Percentiles rank a stretch among this genome's conserved stretches.
These are phyloP conservation scores for Nakazawaea wyomingensis DNA, from an alignment of 805 yeast genomes.

Conservation along the genomic window DNA sequence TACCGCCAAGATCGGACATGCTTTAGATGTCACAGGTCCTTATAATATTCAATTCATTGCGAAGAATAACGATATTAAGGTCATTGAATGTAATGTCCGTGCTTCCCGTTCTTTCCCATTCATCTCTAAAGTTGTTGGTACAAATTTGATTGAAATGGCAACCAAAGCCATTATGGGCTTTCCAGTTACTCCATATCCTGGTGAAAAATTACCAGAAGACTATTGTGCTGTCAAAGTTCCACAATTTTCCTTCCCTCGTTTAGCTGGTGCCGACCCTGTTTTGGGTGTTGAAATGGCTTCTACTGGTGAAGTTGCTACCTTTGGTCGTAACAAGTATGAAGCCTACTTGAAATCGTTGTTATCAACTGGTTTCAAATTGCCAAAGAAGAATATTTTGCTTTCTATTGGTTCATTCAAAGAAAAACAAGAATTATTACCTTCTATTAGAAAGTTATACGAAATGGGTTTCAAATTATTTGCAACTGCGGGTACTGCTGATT, in stretches of 20 bases:
- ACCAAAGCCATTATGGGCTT: conserved; percentile 90
- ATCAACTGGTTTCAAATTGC: conserved; percentile 92
- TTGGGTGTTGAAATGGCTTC: conserved; percentile 99
- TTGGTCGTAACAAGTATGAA: conserved; percentile 94
- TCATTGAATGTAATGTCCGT: conserved; percentile 96
- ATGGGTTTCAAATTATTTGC: conserved; percentile 91
- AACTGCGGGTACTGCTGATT: conserved; percentile 98
- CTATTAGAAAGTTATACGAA: conserved; percentile 72
- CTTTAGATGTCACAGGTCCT: conserved; percentile 95
- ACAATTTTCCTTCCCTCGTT: conserved; percentile 93
- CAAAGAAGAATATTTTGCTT: conserved; percentile 88
- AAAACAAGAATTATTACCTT: conserved; percentile 87
- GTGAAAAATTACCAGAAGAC: conserved; percentile 81
- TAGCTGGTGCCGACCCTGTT: conserved; percentile 97
- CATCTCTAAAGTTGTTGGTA: conserved; percentile 94
- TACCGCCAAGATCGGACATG: conserved; percentile 93
- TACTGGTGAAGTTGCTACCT: conserved; percentile 97
- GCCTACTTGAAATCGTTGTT: conserved; percentile 93
- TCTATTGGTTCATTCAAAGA: conserved; percentile 97
- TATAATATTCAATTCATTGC: conserved; percentile 96
- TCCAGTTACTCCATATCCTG: conserved; percentile 87
- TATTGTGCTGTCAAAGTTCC: conserved; percentile 97
- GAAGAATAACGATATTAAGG: conserved; percentile 92
- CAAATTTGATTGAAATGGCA: conserved; percentile 94
- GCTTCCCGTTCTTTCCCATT: conserved; percentile 99